Evolutionary conservation across 2,329 filamentous ascomycete species (phyloP).

Genomic region (Phialophora chinensis): DNA sequence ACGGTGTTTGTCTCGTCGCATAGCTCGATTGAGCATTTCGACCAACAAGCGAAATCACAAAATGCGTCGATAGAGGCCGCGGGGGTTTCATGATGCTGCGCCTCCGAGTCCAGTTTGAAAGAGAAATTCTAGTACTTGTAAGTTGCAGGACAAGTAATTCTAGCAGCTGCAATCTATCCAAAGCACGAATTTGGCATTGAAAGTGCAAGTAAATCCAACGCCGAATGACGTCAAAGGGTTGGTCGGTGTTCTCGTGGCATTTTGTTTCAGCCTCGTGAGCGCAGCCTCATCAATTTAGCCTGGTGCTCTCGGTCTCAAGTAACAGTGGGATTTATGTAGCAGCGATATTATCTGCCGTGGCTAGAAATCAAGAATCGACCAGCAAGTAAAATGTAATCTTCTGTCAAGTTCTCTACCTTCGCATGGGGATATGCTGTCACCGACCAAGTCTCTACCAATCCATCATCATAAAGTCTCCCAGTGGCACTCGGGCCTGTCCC

Average conservation of each 20-base stretch:
- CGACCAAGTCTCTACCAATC: constrained; percentile 4
- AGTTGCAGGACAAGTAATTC: background rate
- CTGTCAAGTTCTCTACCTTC: background rate
- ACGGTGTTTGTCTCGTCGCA: background rate
- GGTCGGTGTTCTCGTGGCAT: background rate
- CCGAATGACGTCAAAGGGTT: background rate
- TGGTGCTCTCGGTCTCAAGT: background rate
- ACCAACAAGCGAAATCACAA: background rate
- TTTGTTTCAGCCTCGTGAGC: background rate
- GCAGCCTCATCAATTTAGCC: background rate
- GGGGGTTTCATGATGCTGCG: background rate
- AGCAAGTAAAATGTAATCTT: background rate
- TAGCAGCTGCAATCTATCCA: background rate
- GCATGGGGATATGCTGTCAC: background rate
- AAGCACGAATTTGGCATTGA: background rate
- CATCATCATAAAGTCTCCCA: constrained; percentile 2
- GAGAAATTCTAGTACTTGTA: background rate
- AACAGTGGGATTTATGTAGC: background rate
- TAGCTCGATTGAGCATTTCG: background rate
- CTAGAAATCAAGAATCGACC: background rate
- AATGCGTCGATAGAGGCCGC: background rate
- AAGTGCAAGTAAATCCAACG: background rate
- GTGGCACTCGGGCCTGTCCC: background rate
- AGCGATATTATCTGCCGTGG: background rate
- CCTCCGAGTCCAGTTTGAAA: background rate